phyloP scores from a whole-genome alignment of 2,329 filamentous ascomycete species.

The Verticillium zaregamsianum region DNA sequence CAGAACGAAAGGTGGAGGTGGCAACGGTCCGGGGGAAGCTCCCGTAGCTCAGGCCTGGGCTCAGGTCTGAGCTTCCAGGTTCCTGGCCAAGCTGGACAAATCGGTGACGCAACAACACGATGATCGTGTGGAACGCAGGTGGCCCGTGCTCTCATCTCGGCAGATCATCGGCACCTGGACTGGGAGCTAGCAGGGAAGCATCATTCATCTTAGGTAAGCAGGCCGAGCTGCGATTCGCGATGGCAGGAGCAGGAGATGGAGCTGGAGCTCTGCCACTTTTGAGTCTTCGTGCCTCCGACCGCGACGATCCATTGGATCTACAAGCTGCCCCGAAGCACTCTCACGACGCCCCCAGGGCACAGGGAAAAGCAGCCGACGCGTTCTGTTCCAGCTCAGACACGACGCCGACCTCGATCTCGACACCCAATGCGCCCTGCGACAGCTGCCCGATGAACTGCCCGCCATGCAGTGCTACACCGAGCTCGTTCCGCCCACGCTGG shows the following conservation, averaged over 20 bases:
- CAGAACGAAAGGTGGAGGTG: background rate
- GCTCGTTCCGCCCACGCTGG: slow-evolving; percentile 87
- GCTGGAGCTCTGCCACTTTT: background rate
- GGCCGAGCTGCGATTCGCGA: background rate
- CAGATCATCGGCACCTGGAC: background rate
- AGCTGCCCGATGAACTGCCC: slow-evolving; percentile 11
- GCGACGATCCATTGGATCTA: background rate
- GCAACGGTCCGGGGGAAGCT: background rate
- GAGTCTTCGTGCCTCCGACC: background rate
- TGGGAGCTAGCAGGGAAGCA: background rate
- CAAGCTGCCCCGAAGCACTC: background rate
- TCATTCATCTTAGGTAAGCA: background rate
- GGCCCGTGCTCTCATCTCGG: background rate
- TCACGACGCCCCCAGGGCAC: background rate
- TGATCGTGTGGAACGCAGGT: background rate
- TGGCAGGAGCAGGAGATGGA: too few species aligned
- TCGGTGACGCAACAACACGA: background rate
- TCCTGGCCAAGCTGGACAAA: background rate
- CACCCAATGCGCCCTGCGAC: background rate
- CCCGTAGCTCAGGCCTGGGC: background rate
- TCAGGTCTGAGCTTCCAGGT: background rate
- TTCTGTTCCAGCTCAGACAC: background rate
- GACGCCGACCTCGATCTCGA: background rate
- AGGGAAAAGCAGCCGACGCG: background rate
- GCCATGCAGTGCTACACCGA: slow-evolving; percentile 97